Percentiles rank a stretch among this genome's conserved stretches.
Evolutionary conservation across 1,284 basidiomycete genomes (phyloP).

Genomic region (Apiotrichum akiyoshidainum): DNA sequence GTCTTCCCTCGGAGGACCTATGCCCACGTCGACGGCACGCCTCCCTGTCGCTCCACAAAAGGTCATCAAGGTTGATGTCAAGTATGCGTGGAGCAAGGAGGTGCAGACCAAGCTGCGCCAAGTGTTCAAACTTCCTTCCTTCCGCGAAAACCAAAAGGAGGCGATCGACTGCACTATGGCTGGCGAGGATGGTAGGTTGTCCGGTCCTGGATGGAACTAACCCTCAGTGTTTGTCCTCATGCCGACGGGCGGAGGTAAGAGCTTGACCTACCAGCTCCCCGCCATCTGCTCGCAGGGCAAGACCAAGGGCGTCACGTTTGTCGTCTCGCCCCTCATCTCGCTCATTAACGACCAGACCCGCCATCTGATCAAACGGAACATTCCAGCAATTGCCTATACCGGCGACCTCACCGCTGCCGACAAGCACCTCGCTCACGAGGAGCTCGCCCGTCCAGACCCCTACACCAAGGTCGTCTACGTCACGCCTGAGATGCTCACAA

Average conservation of each 20-base stretch:
- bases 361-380: constrained; percentile 62
- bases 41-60: constrained; percentile 6
- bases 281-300: constrained; percentile 72
- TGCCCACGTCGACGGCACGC: not conserved
- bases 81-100: constrained; percentile 57
- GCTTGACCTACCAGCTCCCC: constrained; percentile 79
- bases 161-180: constrained; percentile 75
- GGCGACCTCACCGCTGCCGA: constrained; percentile 57
- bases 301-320: constrained; percentile 80
- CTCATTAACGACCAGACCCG: constrained; percentile 88
- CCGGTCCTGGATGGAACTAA: not conserved
- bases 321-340: constrained; percentile 83
- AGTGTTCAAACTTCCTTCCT: constrained; percentile 66
- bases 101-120: constrained; percentile 62
- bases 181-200: constrained; percentile 60
- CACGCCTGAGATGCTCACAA: constrained; percentile 85
- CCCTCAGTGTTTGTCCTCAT: constrained; percentile 81
- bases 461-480: constrained; percentile 71
- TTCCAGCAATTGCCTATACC: constrained; percentile 72
- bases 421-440: constrained; percentile 53
- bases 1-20: constrained; percentile 11
- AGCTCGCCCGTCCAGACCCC: constrained; percentile 50
- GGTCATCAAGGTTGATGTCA: constrained; percentile 27
- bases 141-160: constrained; percentile 81
- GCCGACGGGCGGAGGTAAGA: constrained; percentile 96